Evolutionary conservation across 2,329 filamentous ascomycete species (phyloP).

Genomic region (Ceratocystis colombiana): DNA sequence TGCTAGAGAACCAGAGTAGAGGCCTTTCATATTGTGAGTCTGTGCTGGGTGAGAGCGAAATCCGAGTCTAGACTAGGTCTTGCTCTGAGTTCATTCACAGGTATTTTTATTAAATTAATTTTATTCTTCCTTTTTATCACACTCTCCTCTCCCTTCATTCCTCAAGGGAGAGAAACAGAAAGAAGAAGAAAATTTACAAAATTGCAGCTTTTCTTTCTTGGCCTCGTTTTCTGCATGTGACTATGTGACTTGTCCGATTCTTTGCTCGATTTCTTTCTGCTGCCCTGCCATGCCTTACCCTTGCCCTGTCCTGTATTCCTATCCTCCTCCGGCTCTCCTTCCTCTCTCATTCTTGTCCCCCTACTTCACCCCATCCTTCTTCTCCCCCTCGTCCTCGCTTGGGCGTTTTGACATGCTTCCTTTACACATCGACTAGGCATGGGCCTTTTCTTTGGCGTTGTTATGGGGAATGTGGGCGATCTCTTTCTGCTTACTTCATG

Average conservation of each 20-base stretch:
- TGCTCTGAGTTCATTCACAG: too few relatives aligned
- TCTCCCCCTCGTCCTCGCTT: background rate
- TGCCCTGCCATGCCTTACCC: background rate
- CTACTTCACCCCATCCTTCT: background rate
- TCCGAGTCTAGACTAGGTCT: too few relatives aligned
- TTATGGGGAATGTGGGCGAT: background rate
- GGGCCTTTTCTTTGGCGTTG: too few relatives aligned
- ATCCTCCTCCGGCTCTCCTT: background rate
- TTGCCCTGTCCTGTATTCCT: background rate
- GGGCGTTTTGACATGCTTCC: slow-evolving; percentile 11
- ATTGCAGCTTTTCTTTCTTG: background rate
- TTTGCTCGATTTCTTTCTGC: background rate
- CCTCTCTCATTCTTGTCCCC: background rate
- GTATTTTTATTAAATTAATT: too few relatives aligned
- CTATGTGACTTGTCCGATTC: background rate
- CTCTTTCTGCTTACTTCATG: background rate
- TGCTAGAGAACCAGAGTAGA: background rate
- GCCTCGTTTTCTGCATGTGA: background rate
- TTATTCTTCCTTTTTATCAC: too few relatives aligned
- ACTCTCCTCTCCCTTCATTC: too few relatives aligned
- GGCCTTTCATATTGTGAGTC: background rate
- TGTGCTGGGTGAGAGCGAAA: background rate
- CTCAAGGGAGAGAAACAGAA: background rate
- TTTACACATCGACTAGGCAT: background rate
- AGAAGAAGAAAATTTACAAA: background rate